Conservation (phyloP, 2,329 filamentous ascomycete genomes). For the Talaromyces sp. region DNA sequence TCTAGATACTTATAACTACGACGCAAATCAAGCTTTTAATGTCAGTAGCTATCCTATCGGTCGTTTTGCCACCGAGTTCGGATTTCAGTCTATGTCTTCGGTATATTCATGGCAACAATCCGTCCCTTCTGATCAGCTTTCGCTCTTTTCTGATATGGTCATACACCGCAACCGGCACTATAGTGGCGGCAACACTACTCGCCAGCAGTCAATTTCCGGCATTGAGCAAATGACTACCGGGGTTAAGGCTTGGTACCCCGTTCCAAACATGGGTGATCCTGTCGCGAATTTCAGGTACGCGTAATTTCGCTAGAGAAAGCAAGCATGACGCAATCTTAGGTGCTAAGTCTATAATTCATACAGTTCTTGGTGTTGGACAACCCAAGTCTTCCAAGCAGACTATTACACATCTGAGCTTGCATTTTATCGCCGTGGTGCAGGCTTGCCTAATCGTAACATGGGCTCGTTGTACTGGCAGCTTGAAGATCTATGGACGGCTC, state of each 20-base stretch:
- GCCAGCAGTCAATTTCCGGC: neutral
- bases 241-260: neutral
- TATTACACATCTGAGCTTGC: neutral
- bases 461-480: conserved; percentile 25
- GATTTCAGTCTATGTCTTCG: conserved; percentile 61
- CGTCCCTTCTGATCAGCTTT: neutral
- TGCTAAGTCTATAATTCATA: neutral
- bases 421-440: neutral
- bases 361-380: conserved; percentile 1
- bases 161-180: neutral
- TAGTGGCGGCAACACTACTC: neutral
- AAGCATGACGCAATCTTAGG: neutral
- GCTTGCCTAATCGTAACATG: neutral
- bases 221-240: neutral
- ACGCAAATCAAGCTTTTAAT: neutral
- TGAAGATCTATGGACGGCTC: conserved; percentile 52
- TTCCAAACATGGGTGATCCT: neutral
- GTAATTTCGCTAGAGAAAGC: neutral
- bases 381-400: neutral
- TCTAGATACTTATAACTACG: neutral
- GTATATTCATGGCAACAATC: neutral
- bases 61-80: conserved; percentile 81
- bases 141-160: neutral
- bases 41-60: neutral
- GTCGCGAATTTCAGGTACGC: neutral